Conservation (phyloP, 176 grass and related monocot genomes). For the Cymbopogon citratus region DNA sequence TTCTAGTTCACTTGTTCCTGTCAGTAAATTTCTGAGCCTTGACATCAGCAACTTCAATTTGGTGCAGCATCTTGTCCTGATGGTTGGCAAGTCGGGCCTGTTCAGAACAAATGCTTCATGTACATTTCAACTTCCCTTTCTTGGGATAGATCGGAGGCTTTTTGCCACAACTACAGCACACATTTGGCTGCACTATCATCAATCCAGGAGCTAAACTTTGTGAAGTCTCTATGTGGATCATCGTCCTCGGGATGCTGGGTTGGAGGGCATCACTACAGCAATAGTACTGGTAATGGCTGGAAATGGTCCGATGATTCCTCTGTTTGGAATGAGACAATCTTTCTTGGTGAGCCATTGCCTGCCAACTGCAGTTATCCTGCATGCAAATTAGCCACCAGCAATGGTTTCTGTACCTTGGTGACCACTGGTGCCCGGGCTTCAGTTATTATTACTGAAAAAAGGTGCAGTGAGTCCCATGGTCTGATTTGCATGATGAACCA, state of each 20-base stretch:
- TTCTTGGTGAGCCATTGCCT: neutral
- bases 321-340: slow-evolving; percentile 44
- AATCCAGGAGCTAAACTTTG: slow-evolving; percentile 60
- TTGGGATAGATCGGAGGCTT: slow-evolving; percentile 56
- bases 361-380: slow-evolving; percentile 30
- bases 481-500: slow-evolving; percentile 72
- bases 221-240: slow-evolving; percentile 43
- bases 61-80: slow-evolving; percentile 53
- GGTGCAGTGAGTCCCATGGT: slow-evolving; percentile 64
- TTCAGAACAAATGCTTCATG: slow-evolving; percentile 57
- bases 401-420: slow-evolving; percentile 57
- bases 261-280: slow-evolving; percentile 50
- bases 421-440: slow-evolving; percentile 25
- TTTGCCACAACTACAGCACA: slow-evolving; percentile 49
- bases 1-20: neutral
- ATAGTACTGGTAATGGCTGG: slow-evolving; percentile 24
- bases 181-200: slow-evolving; percentile 67
- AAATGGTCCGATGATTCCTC: slow-evolving; percentile 60
- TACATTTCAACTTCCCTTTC: slow-evolving; percentile 46
- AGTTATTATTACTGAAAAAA: slow-evolving; percentile 40
- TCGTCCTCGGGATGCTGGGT: slow-evolving; percentile 68
- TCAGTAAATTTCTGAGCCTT: neutral
- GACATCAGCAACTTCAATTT: neutral
- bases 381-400: slow-evolving; percentile 33
- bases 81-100: slow-evolving; percentile 55